Evolutionary conservation across 495 filamentous ascomycete species (phyloP).

Genomic region (Trichocladium antarcticum): DNA sequence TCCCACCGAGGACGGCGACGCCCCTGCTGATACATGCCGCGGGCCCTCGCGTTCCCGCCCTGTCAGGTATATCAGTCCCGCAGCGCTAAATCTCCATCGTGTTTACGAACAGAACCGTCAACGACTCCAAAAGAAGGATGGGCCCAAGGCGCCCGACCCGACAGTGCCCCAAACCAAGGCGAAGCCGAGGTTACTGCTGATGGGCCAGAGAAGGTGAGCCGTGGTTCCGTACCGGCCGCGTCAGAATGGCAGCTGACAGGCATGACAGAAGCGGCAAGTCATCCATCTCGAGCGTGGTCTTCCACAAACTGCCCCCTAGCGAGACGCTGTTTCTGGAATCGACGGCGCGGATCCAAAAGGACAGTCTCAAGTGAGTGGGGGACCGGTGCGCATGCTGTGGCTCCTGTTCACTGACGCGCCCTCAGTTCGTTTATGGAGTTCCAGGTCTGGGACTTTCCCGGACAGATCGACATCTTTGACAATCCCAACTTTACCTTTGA

Average conservation of each 20-base stretch:
- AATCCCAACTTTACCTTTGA: constrained; percentile 55
- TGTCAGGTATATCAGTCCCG: constrained; percentile 32
- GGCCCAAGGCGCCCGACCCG: constrained; percentile 30
- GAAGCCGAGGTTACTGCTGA: constrained; percentile 81
- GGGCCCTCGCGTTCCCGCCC: constrained; percentile 16
- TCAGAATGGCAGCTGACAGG: constrained; percentile 12
- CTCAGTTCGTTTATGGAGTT: constrained; percentile 95
- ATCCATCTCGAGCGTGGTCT: constrained; percentile 93
- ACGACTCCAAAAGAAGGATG: constrained; percentile 34
- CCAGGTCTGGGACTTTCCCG: constrained; percentile 94
- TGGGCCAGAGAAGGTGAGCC: constrained; percentile 84
- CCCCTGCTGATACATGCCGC: constrained; percentile 13
- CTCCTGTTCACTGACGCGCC: constrained; percentile 10
- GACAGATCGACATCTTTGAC: constrained; percentile 81
- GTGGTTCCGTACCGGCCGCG: neutral
- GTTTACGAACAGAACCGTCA: constrained; percentile 46
- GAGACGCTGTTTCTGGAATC: constrained; percentile 94
- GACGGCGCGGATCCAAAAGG: constrained; percentile 83
- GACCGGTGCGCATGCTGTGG: too few relatives aligned
- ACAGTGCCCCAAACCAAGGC: constrained; percentile 37
- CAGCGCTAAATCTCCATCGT: constrained; percentile 45
- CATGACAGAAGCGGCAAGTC: constrained; percentile 80
- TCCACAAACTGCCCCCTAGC: constrained; percentile 89
- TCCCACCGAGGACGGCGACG: constrained; percentile 4
- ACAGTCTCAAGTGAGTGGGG: constrained; percentile 76